Evolutionary conservation across 2,329 filamentous ascomycete genomes (phyloP), one percentile per base, ranked within the genome.

Genomic region (Diaporthe helianthi): DNA sequence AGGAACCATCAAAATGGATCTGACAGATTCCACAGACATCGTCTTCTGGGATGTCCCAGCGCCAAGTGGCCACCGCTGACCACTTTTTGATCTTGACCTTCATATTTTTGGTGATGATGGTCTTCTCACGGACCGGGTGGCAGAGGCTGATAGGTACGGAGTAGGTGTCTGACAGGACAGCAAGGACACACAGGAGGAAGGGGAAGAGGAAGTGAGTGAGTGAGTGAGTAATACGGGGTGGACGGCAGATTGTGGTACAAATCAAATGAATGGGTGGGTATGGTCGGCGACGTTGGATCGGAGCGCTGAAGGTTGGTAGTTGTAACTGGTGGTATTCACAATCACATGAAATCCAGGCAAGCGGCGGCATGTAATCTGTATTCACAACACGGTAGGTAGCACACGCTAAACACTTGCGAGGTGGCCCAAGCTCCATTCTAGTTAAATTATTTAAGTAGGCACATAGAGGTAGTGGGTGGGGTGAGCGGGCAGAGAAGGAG

Each of bases 1-100:
- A 99, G 31, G 96, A 98, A 70, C 94, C 95, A 79, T 99, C 96
- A 78, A 98, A 99, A 76, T 97, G 93, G 72, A 97, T 94, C 78
- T 97, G 95, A 82, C 96, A 99, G 82, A 99, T 99, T 76, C 96
- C 96, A 76, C 96, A 99, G 72, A 98, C 94, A 79, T 99, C 95
- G 82, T 98, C 95, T 76, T 97, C 94, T 29, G 95, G 94, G 76
- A 98, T 93, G 79, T 98, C 93, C 96, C 96, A 99, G 73, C 93
- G 90, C 96, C 96, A 99, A 67, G 94, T 95, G 22, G 96, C 96
- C 72, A 99, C 93, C 4, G 94, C 92, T 76, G 96, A 92, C 93
- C 95, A 98, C 78, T 93, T 89, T 76, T 91, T 93, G 81, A 98
- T 96, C 58, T 90, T 96, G 83, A 98, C 93, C 82, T 97, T 98